phyloP scores from a whole-genome alignment of 495 filamentous ascomycete species.

The Hypoxylon lienhwacheense region DNA sequence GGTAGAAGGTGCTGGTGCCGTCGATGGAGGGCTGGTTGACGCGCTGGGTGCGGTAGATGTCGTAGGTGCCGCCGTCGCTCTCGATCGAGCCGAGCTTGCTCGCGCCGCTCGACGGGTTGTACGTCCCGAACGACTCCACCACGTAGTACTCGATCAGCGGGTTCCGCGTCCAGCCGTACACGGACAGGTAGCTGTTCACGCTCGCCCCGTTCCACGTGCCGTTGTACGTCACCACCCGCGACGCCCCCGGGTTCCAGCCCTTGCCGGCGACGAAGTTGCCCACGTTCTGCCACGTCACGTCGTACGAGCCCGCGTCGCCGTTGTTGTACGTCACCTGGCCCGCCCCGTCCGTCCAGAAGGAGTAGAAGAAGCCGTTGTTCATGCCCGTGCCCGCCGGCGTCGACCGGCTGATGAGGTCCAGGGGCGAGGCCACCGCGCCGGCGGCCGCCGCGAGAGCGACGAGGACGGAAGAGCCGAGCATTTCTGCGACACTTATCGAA shows the following conservation, averaged over 20 bases:
- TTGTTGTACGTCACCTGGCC: conserved; percentile 62
- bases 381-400: conserved; percentile 51
- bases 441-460: conserved; percentile 42
- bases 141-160: conserved; percentile 66
- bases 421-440: conserved; percentile 47
- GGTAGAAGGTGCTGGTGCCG: conserved; percentile 58
- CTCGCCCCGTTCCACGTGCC: conserved; percentile 53
- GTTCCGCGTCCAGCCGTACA: conserved; percentile 62
- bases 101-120: conserved; percentile 56
- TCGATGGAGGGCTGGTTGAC: conserved; percentile 62
- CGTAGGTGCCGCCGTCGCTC: conserved; percentile 64
- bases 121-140: conserved; percentile 56
- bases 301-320: conserved; percentile 57
- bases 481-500: too few relatives aligned
- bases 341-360: conserved; percentile 66
- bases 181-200: conserved; percentile 56
- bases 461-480: conserved; percentile 41
- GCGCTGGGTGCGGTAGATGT: conserved; percentile 62
- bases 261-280: conserved; percentile 69
- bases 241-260: conserved; percentile 61
- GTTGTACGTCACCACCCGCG: conserved; percentile 47
- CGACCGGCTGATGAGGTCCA: conserved; percentile 34
- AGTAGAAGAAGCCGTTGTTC: conserved; percentile 64
- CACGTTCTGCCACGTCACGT: conserved; percentile 58
- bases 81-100: conserved; percentile 56